These are phyloP conservation scores for Sphaerulina musiva DNA, from an alignment of 2,329 filamentous ascomycete species.

Conservation along the genomic window DNA sequence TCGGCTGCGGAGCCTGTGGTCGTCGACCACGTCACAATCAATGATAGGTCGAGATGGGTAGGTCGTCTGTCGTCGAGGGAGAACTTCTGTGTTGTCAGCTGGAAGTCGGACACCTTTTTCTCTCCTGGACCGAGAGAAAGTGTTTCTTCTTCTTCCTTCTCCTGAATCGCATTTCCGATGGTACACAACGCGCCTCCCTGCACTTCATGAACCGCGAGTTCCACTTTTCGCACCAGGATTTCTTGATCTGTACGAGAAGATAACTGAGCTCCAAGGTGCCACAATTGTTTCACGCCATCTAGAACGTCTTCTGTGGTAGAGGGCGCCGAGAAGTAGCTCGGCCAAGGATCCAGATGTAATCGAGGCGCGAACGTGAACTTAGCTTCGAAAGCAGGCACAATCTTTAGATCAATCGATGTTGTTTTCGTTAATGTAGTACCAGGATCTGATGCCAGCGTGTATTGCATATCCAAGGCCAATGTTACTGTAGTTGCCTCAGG, in stretches of 20 bases:
- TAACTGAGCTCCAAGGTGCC: slow-evolving; percentile 65
- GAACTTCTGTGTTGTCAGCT: slow-evolving; percentile 64
- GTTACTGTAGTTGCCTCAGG: slow-evolving; percentile 53
- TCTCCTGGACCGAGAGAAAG: slow-evolving; percentile 13
- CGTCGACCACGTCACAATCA: slow-evolving; percentile 73
- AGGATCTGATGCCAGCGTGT: slow-evolving; percentile 71
- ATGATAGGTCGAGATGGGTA: slow-evolving; percentile 64
- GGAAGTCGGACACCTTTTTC: slow-evolving; percentile 20
- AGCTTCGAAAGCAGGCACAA: slow-evolving; percentile 82
- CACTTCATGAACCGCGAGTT: slow-evolving; percentile 55
- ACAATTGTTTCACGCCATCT: slow-evolving; percentile 69
- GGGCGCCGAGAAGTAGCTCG: slow-evolving; percentile 65
- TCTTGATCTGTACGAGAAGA: slow-evolving; percentile 68
- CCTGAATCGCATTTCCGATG: slow-evolving; percentile 19
- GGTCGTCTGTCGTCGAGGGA: slow-evolving; percentile 76
- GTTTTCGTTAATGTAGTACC: slow-evolving; percentile 75
- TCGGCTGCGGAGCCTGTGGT: slow-evolving; percentile 31
- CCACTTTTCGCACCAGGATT: slow-evolving; percentile 57
- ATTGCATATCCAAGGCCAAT: slow-evolving; percentile 65
- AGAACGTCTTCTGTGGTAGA: slow-evolving; percentile 23
- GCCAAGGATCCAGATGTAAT: slow-evolving; percentile 73
- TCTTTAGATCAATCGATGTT: slow-evolving; percentile 59
- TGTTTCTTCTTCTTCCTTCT: slow-evolving; percentile 11
- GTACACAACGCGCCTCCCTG: slow-evolving; percentile 57
- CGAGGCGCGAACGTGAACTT: slow-evolving; percentile 81